A percentile compares a stretch with the other conserved stretches of the same genome.
Conservation (phyloP, 2,329 filamentous ascomycete genomes). For the Phaeosphaeria sp. region DNA sequence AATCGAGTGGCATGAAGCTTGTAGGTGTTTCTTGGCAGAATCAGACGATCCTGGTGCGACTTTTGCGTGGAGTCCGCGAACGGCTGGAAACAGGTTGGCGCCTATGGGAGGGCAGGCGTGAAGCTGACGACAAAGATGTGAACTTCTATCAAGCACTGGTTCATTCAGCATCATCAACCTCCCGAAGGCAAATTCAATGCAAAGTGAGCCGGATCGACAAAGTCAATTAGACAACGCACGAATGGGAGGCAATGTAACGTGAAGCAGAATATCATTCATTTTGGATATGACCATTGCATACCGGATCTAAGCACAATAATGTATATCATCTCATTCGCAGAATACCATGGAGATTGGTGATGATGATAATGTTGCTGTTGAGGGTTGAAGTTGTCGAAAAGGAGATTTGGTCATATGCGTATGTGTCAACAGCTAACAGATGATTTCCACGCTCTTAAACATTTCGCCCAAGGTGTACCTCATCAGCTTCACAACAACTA, state of each 20-base stretch:
- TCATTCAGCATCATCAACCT: too few relatives aligned
- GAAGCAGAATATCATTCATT: neutral
- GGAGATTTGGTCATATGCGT: neutral
- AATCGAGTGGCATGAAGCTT: constrained; percentile 52
- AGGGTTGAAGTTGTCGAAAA: neutral
- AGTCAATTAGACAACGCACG: too few relatives aligned
- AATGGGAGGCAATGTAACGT: too few relatives aligned
- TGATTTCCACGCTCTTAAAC: constrained; percentile 4
- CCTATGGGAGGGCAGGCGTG: neutral
- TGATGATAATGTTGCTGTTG: neutral
- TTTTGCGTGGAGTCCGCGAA: constrained; percentile 35
- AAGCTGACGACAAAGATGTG: constrained; percentile 21
- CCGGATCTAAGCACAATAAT: neutral
- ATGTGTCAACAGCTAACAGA: constrained; percentile 1
- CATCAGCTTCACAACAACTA: neutral
- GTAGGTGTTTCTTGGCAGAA: constrained; percentile 49
- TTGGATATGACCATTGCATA: neutral
- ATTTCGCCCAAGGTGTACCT: constrained; percentile 3
- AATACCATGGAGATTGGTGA: neutral
- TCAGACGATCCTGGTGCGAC: constrained; percentile 34
- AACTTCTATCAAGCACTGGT: neutral
- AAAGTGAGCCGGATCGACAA: too few relatives aligned
- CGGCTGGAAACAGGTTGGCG: constrained; percentile 29
- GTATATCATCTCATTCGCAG: neutral
- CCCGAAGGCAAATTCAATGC: too few relatives aligned